Percentiles rank a stretch among this genome's conserved stretches.
Conservation (phyloP, 192 early-diverging fungal genomes). For the Piromyces finnis region DNA sequence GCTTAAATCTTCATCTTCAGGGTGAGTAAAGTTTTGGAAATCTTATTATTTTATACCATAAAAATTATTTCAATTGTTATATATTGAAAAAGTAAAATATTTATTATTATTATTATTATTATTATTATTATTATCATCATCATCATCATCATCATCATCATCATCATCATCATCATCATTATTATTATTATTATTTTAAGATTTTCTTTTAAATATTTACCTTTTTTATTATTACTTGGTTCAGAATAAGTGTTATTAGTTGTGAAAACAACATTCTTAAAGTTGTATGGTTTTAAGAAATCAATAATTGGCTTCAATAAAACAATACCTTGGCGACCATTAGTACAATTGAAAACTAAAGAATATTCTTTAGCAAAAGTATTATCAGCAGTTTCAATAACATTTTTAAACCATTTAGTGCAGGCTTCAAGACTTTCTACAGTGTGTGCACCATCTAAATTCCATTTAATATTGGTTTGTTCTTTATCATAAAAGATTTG, state of each 20-base stretch:
- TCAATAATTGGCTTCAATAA: slow-evolving; percentile 51
- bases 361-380: slow-evolving; percentile 16
- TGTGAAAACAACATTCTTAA: slow-evolving; percentile 11
- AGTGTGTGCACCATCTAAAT: slow-evolving; percentile 91
- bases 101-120: no score
- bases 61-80: no score
- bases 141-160: no score
- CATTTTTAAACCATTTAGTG: slow-evolving; percentile 24
- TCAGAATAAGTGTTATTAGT: slow-evolving; percentile 60
- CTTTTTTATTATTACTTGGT: slow-evolving; percentile 35
- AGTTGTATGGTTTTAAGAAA: neutral
- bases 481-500: slow-evolving; percentile 40
- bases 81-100: no score
- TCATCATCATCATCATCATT: no score
- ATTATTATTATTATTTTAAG: no score
- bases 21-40: slow-evolving; percentile 9
- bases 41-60: neutral
- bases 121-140: no score
- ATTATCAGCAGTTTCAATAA: slow-evolving; percentile 5
- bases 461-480: slow-evolving; percentile 39
- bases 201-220: no score
- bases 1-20: slow-evolving; percentile 1
- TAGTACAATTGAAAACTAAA: slow-evolving; percentile 77
- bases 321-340: slow-evolving; percentile 39
- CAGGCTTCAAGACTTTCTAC: slow-evolving; percentile 61